Percentiles rank a stretch among this genome's conserved stretches.
Conservation (phyloP, 2,329 filamentous ascomycete genomes). For the Penicillium sp. region DNA sequence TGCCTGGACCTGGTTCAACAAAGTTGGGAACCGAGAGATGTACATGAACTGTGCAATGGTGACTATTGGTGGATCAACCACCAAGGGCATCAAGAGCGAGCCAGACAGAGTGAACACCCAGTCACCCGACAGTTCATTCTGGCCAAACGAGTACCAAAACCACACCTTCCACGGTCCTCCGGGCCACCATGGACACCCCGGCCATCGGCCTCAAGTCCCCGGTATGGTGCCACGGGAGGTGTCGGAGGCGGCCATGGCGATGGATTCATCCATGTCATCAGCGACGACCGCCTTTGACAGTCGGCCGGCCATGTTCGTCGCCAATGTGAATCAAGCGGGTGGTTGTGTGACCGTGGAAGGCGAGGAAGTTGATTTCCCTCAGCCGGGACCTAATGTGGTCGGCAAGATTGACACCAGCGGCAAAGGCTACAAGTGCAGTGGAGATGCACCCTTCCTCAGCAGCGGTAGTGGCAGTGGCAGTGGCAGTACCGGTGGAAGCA, state of each 20-base stretch:
- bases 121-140: background rate
- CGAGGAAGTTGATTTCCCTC: slow-evolving; percentile 58
- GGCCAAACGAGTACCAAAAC: slow-evolving; percentile 1
- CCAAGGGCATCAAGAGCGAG: background rate
- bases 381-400: slow-evolving; percentile 54
- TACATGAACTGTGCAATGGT: slow-evolving; percentile 81
- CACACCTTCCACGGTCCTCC: background rate
- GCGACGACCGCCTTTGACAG: slow-evolving; percentile 40
- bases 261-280: background rate
- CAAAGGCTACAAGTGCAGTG: slow-evolving; percentile 31
- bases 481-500: background rate
- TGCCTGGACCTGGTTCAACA: slow-evolving; percentile 74
- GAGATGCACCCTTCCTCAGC: slow-evolving; percentile 27
- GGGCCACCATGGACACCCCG: too few relatives aligned
- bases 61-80: slow-evolving; percentile 43
- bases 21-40: slow-evolving; percentile 71
- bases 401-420: slow-evolving; percentile 30
- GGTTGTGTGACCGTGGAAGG: slow-evolving; percentile 54
- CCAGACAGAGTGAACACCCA: background rate
- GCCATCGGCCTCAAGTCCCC: slow-evolving; percentile 2
- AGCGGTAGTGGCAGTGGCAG: slow-evolving; percentile 1
- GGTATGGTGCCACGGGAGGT: slow-evolving; percentile 2
- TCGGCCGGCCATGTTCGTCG: slow-evolving; percentile 64
- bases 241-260: background rate
- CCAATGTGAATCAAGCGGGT: slow-evolving; percentile 55